phyloP scores from a whole-genome alignment of 169 alveolate genomes.

The Plasmodium sp. region DNA sequence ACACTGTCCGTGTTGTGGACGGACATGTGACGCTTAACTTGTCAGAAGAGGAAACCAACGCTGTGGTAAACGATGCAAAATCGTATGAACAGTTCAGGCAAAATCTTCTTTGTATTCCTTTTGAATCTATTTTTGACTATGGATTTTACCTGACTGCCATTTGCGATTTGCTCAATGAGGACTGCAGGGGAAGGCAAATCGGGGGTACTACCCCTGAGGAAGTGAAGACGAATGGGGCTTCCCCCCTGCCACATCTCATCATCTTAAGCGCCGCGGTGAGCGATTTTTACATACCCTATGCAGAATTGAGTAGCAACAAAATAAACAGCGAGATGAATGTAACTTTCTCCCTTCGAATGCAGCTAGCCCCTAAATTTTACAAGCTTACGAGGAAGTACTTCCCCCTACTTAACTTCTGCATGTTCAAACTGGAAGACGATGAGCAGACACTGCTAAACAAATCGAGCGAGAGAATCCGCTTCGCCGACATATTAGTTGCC shows the following conservation, averaged over 20 bases:
- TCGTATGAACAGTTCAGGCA: conserved; percentile 4
- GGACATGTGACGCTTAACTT: background rate
- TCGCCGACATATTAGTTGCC: conserved; percentile 45
- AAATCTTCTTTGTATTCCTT: conserved; percentile 71
- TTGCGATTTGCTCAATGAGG: conserved; percentile 2
- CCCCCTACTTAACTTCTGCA: conserved; percentile 13
- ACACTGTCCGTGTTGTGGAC: background rate
- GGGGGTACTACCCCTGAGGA: background rate
- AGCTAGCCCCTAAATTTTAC: conserved; percentile 32
- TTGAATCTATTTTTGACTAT: conserved; percentile 79
- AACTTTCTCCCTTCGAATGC: conserved; percentile 1
- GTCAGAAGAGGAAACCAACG: background rate
- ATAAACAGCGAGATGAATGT: conserved; percentile 19
- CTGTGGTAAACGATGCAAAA: background rate
- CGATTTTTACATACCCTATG: conserved; percentile 87
- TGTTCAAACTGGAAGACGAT: conserved; percentile 42
- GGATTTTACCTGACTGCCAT: conserved; percentile 70
- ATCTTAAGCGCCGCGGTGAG: conserved; percentile 91
- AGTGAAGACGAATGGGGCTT: background rate
- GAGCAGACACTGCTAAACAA: background rate
- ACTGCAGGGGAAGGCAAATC: background rate
- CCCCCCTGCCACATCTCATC: conserved; percentile 17
- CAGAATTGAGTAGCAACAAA: conserved; percentile 26
- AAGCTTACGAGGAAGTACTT: conserved; percentile 13
- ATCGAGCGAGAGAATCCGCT: conserved; percentile 10